Evolutionary conservation across 2,329 filamentous ascomycete genomes (phyloP), one percentile per base, ranked within the genome.

Genomic region (Hypoxylon sp.): DNA sequence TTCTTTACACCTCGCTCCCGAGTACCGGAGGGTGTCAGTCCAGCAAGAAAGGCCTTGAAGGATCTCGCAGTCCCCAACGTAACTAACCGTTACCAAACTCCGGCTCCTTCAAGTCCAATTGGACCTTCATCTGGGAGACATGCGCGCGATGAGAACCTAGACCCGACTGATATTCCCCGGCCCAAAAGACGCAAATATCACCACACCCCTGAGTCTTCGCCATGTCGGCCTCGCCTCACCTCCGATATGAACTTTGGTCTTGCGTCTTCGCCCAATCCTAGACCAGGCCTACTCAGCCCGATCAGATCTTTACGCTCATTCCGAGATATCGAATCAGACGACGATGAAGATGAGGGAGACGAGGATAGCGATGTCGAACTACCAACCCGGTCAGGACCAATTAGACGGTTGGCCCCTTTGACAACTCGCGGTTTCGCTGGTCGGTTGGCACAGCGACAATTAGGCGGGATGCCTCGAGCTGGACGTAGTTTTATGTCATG

Each of bases 1-100:
- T 82, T 82, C 71, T 82, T 82, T 56, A 78, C 78, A 7, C 79
- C 78, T 12, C 73, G 77, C 15, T 71, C 73, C 9, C 68, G 72
- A 41, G 70, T 73, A 19, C 69, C 72, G 2, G 64, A 69, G 8
- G 62, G 70, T 23, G 68, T 67, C 12, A 75, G 70, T 45, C 68
- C 71, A 4, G 73, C 70, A 36, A 68, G 74, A 26, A 67, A 64
- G 43, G 74, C 73, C 3, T 69, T 78, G 15, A 65, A 67, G 21
- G 73, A 76, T 42, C 69, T 78, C 25, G 72, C 72, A 8, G 69
- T 69, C 7, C 66, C 73, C 17, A 67, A 66, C 9, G 41, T 77
- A 20, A 77, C 76, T 48, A 58, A 61, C 51, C 67, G 69, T 38
- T 68, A 67, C 55, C 71, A 72, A 57, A 72, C 71, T 1, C 71